phyloP scores from a whole-genome alignment of 1,139 yeast species.

The Candida neerlandica region DNA sequence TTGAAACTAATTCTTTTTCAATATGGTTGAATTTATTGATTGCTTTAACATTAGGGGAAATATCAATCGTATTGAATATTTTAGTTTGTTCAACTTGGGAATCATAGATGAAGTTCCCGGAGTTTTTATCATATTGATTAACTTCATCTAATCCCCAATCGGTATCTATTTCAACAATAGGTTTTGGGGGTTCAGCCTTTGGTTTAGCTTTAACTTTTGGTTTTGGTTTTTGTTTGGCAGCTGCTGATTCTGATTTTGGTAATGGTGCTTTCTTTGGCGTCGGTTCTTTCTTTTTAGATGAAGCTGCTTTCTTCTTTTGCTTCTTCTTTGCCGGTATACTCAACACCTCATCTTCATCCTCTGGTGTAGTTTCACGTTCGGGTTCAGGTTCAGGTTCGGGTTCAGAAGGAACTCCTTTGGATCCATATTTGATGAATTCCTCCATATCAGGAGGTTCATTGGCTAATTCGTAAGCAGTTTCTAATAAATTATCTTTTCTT shows the following conservation, averaged over 20 bases:
- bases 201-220: background rate
- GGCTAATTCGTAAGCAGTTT: slow-evolving; percentile 44
- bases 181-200: background rate
- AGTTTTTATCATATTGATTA: slow-evolving; percentile 22
- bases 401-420: slow-evolving; percentile 33
- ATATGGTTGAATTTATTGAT: slow-evolving; percentile 24
- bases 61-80: slow-evolving; percentile 30
- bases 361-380: slow-evolving; percentile 12
- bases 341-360: slow-evolving; percentile 21
- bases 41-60: slow-evolving; percentile 18
- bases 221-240: background rate
- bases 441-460: slow-evolving; percentile 47
- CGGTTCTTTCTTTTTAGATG: background rate
- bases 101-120: slow-evolving; percentile 42
- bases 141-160: slow-evolving; percentile 50
- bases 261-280: too few relatives aligned
- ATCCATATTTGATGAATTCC: slow-evolving; percentile 45
- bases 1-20: slow-evolving; percentile 21
- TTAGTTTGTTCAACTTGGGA: slow-evolving; percentile 31
- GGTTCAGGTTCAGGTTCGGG: too few relatives aligned
- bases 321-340: slow-evolving; percentile 20
- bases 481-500: slow-evolving; percentile 39
- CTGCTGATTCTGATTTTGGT: background rate
- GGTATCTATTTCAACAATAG: slow-evolving; percentile 32
- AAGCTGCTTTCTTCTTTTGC: slow-evolving; percentile 16